A percentile compares a stretch with the other conserved stretches of the same genome.
Evolutionary conservation across 176 grass and related monocot genomes (phyloP).

Genomic region (Oryza coarctata): DNA sequence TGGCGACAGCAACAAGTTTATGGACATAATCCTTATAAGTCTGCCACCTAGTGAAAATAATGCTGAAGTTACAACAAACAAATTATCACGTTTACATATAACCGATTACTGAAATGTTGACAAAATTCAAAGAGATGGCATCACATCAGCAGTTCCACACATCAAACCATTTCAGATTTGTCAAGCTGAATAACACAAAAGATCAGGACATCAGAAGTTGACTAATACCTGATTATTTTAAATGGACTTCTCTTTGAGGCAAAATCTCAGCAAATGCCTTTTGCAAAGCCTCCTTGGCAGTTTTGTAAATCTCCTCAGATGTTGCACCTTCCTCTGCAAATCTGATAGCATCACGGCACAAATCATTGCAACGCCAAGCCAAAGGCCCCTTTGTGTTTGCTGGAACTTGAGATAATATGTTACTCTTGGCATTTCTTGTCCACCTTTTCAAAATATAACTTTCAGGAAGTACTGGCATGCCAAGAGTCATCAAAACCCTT

Average conservation of each 20-base stretch:
- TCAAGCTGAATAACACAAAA: background rate
- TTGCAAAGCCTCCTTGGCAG: conserved; percentile 49
- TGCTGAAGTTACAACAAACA: background rate
- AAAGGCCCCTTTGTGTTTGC: conserved; percentile 25
- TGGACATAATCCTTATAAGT: background rate
- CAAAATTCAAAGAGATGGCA: background rate
- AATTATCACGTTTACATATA: background rate
- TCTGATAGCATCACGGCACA: conserved; percentile 54
- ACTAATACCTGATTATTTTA: conserved; percentile 25
- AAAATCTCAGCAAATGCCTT: conserved; percentile 54
- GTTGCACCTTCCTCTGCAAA: conserved; percentile 60
- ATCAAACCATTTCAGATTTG: background rate
- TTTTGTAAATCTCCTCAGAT: conserved; percentile 48
- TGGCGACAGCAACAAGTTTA: background rate
- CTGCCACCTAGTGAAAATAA: background rate
- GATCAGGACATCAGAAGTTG: background rate
- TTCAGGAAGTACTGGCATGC: conserved; percentile 40
- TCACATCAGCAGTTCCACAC: background rate
- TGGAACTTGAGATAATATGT: conserved; percentile 21
- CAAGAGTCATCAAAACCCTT: conserved; percentile 37
- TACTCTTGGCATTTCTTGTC: conserved; percentile 53
- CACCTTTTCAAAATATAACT: conserved; percentile 51
- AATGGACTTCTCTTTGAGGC: conserved; percentile 38
- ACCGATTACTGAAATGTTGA: background rate
- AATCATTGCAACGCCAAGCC: conserved; percentile 54